Percentiles rank a stretch among this genome's conserved stretches.
phyloP scores from a whole-genome alignment of 148 eudicot species.

The Chenopodium formosanum region DNA sequence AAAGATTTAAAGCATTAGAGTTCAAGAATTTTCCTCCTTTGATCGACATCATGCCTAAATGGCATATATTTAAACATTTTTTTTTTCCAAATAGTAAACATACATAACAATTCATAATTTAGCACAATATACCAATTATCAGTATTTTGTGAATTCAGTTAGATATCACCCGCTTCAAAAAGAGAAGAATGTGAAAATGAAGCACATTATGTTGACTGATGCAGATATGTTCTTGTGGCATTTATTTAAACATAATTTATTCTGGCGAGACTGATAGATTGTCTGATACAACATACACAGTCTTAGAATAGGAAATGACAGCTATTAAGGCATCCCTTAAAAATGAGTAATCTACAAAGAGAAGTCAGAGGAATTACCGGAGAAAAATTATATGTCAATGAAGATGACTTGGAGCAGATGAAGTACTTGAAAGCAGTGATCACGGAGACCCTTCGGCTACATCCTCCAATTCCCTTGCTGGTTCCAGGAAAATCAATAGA shows the following conservation, averaged over 20 bases:
- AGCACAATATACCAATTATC: no score
- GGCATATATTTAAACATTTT: not conserved
- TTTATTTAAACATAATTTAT: not conserved
- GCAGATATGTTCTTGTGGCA: not conserved
- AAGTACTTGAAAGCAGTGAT: slow-evolving; percentile 26
- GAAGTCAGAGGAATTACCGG: slow-evolving; percentile 26
- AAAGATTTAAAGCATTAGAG: not conserved
- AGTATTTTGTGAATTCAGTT: no score
- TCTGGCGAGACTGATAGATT: slow-evolving; percentile 25
- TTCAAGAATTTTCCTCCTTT: not conserved
- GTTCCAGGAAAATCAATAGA: slow-evolving; percentile 11
- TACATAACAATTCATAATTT: no score
- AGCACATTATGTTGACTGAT: no score
- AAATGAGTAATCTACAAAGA: slow-evolving; percentile 20
- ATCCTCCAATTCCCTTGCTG: slow-evolving; percentile 28
- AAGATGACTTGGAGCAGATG: slow-evolving; percentile 24
- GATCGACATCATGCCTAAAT: not conserved
- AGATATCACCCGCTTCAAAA: no score
- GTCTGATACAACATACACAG: slow-evolving; percentile 16
- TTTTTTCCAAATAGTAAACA: no score
- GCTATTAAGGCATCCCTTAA: slow-evolving; percentile 20
- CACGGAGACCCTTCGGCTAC: slow-evolving; percentile 22
- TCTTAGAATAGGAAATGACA: slow-evolving; percentile 34
- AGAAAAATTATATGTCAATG: slow-evolving; percentile 3
- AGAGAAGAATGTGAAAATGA: no score